Conservation (phyloP, 805 yeast species). For the Grigorovia humatica region DNA sequence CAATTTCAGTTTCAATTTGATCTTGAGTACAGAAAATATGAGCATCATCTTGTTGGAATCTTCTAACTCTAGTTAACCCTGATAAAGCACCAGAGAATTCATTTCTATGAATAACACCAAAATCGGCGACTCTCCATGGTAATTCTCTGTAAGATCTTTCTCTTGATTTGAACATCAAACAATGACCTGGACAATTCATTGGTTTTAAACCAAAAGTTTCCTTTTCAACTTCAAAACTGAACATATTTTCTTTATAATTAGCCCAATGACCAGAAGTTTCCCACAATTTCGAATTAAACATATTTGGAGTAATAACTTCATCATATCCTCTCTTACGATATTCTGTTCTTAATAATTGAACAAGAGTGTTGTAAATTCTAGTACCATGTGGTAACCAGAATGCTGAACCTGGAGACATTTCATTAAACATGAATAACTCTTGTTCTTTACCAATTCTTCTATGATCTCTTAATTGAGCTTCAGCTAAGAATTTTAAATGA, state of each 20-base stretch:
- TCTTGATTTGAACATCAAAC: conserved; percentile 81
- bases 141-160: conserved; percentile 94
- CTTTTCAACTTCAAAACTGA: conserved; percentile 92
- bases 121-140: conserved; percentile 98
- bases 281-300: conserved; percentile 97
- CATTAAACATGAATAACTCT: conserved; percentile 90
- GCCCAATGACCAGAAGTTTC: conserved; percentile 99
- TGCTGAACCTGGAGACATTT: conserved; percentile 94
- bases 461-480: conserved; percentile 93
- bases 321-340: conserved; percentile 92
- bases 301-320: conserved; percentile 97
- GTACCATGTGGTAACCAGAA: conserved; percentile 99
- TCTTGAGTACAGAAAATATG: conserved; percentile 92
- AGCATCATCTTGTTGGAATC: conserved; percentile 99
- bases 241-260: conserved; percentile 96
- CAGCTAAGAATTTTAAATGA: conserved; percentile 87
- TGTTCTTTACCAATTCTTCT: conserved; percentile 94
- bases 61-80: conserved; percentile 91
- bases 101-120: conserved; percentile 94
- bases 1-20: conserved; percentile 81
- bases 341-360: conserved; percentile 69
- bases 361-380: conserved; percentile 84
- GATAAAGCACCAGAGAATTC: conserved; percentile 93
- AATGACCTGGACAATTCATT: conserved; percentile 89
- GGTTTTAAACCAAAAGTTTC: conserved; percentile 92